These are phyloP conservation scores for Yarrowia alimentaria DNA, from an alignment of 805 yeast species.

Conservation along the genomic window DNA sequence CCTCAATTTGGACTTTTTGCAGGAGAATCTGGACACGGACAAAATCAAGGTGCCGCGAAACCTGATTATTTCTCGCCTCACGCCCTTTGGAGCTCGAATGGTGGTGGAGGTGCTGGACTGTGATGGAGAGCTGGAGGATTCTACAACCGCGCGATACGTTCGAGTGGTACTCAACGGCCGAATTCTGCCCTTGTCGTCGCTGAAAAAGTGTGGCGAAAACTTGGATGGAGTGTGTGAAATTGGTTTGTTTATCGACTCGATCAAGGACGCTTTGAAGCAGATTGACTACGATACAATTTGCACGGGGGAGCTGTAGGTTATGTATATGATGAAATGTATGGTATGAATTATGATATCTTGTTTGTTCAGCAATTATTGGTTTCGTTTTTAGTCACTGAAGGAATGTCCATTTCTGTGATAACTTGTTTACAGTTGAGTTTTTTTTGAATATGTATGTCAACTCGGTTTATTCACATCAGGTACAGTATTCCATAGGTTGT, in stretches of 20 bases:
- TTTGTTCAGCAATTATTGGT: no score
- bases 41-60: slow-evolving; percentile 45
- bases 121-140: slow-evolving; percentile 33
- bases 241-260: slow-evolving; percentile 13
- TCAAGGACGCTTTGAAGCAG: background rate
- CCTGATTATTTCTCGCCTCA: slow-evolving; percentile 42
- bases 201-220: slow-evolving; percentile 39
- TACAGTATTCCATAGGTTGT: no score
- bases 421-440: no score
- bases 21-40: slow-evolving; percentile 47
- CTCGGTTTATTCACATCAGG: no score
- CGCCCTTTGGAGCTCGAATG: slow-evolving; percentile 46
- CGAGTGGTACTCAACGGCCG: slow-evolving; percentile 43
- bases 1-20: slow-evolving; percentile 50
- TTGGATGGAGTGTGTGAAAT: slow-evolving; percentile 40
- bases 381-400: no score
- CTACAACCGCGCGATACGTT: slow-evolving; percentile 32
- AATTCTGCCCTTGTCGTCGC: slow-evolving; percentile 41
- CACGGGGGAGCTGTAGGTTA: slow-evolving; percentile 1
- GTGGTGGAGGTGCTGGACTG: slow-evolving; percentile 44
- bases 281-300: slow-evolving; percentile 14
- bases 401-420: no score
- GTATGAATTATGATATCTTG: no score
- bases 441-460: no score
- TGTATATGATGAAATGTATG: no score